These are phyloP conservation scores for Tinospora cordifolia DNA, from an alignment of 164 flowering plant genomes.

Conservation along the genomic window DNA sequence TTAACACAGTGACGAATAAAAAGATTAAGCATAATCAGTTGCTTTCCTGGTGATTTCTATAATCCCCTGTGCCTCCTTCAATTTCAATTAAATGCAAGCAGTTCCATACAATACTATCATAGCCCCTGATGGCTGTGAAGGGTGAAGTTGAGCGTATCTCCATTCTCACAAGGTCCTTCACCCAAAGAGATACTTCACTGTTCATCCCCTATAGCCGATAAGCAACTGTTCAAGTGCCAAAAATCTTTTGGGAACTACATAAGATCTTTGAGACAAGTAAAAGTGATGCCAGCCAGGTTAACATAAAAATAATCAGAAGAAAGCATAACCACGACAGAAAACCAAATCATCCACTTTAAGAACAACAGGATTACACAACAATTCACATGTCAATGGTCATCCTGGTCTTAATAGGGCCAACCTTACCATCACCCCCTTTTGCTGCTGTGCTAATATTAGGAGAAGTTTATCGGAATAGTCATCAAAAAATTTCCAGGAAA, in stretches of 20 bases:
- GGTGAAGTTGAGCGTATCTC: constrained; percentile 42
- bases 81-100: constrained; percentile 76
- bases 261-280: background rate
- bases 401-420: constrained; percentile 77
- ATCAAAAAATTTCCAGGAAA: background rate
- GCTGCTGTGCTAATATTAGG: constrained; percentile 76
- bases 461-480: constrained; percentile 24
- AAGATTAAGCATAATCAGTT: background rate
- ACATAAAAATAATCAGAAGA: too few species aligned
- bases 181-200: constrained; percentile 76
- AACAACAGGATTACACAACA: constrained; percentile 72
- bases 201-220: constrained; percentile 91
- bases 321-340: constrained; percentile 96
- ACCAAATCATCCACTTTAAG: constrained; percentile 91
- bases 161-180: constrained; percentile 49
- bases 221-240: constrained; percentile 49
- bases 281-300: background rate
- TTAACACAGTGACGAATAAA: background rate
- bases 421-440: constrained; percentile 81
- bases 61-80: constrained; percentile 42
- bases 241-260: constrained; percentile 8
- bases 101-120: constrained; percentile 97
- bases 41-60: constrained; percentile 55
- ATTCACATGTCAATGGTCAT: constrained; percentile 77
- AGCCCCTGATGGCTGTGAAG: constrained; percentile 84